A percentile compares a stretch with the other conserved stretches of the same genome.
These are phyloP conservation scores for Pharus latifolius DNA, from an alignment of 176 grass and related monocot genomes.

Conservation along the genomic window DNA sequence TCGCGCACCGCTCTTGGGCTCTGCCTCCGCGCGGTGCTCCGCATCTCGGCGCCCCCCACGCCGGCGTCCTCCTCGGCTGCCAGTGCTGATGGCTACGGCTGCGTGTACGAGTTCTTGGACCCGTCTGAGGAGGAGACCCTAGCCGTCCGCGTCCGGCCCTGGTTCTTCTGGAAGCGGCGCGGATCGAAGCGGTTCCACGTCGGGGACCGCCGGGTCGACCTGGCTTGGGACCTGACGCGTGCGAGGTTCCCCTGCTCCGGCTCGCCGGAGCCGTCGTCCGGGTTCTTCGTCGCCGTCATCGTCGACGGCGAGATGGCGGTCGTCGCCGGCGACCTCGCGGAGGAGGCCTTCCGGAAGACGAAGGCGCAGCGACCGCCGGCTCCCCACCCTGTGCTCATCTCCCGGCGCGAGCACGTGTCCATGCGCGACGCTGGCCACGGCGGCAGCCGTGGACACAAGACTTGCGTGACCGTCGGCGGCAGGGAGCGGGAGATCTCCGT, in stretches of 20 bases:
- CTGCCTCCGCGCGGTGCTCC: slow-evolving; percentile 64
- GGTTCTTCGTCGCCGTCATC: slow-evolving; percentile 62
- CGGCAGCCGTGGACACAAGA: slow-evolving; percentile 40
- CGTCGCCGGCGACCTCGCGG: slow-evolving; percentile 61
- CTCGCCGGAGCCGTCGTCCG: slow-evolving; percentile 50
- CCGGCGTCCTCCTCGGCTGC: slow-evolving; percentile 9
- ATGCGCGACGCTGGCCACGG: slow-evolving; percentile 22
- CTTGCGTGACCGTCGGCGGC: slow-evolving; percentile 56
- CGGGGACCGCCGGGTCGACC: slow-evolving; percentile 29
- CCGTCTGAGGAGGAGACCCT: slow-evolving; percentile 23
- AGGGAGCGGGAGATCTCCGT: slow-evolving; percentile 74
- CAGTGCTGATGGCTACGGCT: slow-evolving; percentile 23
- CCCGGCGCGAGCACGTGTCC: slow-evolving; percentile 62
- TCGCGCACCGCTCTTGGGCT: slow-evolving; percentile 66
- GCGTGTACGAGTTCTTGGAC: slow-evolving; percentile 9
- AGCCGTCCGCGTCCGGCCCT: slow-evolving; percentile 44
- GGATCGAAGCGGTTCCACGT: slow-evolving; percentile 56
- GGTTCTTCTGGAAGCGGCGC: slow-evolving; percentile 66
- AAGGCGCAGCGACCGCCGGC: slow-evolving; percentile 12
- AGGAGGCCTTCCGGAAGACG: slow-evolving; percentile 65
- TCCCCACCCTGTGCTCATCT: slow-evolving; percentile 27
- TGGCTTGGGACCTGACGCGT: slow-evolving; percentile 70
- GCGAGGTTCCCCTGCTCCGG: slow-evolving; percentile 43
- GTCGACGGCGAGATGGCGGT: slow-evolving; percentile 73
- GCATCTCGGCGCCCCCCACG: slow-evolving; percentile 15